Evolutionary conservation across 202 grass and related monocot genomes (phyloP).

Genomic region (Panicum virgatum): DNA sequence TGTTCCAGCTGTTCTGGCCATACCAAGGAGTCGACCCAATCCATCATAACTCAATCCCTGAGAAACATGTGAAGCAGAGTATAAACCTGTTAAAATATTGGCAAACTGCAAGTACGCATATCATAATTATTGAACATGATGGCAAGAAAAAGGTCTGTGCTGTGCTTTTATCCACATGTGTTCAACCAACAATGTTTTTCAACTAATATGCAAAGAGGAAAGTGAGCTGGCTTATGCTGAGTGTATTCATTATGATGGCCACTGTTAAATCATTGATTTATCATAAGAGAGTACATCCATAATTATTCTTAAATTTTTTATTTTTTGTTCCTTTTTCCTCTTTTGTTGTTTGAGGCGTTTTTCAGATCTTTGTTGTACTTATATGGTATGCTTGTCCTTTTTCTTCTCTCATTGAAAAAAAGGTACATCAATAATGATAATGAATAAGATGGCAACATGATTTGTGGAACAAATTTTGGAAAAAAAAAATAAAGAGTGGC

Average conservation of each 20-base stretch:
- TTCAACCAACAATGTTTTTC: not conserved
- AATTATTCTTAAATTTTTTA: not conserved
- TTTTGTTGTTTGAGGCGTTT: not conserved
- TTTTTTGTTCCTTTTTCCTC: not conserved
- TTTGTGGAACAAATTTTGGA: conserved; percentile 16
- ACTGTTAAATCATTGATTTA: not conserved
- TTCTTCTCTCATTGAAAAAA: not conserved
- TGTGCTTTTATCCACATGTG: conserved; percentile 4
- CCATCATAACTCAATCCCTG: conserved; percentile 74
- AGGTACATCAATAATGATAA: not conserved
- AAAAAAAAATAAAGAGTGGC: not conserved
- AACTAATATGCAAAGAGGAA: conserved; percentile 5
- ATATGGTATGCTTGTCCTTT: not conserved
- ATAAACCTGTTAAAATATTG: too few relatives aligned
- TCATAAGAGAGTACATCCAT: conserved; percentile 13
- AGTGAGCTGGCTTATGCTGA: not conserved
- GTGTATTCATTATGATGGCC: too few relatives aligned
- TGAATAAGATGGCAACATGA: not conserved
- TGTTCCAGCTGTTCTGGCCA: conserved; percentile 69
- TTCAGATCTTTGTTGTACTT: not conserved
- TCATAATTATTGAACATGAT: conserved; percentile 24
- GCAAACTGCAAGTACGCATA: too few relatives aligned
- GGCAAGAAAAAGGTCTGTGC: not conserved
- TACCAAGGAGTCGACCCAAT: conserved; percentile 66
- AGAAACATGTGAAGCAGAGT: conserved; percentile 36